Base-by-base conservation (phyloP, 768 basidiomycete genomes). In the Agaricus sinodeliciosus region DNA sequence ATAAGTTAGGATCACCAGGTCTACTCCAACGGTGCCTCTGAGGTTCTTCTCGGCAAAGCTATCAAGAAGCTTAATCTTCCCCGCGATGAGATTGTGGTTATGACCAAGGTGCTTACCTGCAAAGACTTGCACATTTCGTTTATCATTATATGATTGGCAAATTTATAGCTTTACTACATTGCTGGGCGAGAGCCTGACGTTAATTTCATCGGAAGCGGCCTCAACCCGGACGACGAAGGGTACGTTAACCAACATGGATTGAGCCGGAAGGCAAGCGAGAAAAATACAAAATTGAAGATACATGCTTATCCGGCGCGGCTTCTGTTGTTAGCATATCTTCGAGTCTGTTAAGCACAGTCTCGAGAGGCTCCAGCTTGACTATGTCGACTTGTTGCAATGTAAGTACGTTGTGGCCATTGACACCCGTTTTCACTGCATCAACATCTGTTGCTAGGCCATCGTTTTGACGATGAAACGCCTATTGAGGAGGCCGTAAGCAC, bases 381-480 rank as follows among this genome's bases (percentile, higher is more conserved):
- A 89, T 57, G 74, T 91, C 59, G 90, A 90, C 60, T 67, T 90
- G 1, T 67, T 89, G 8, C 87, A 90, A 69, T 85, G 84, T n/a
- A n/a, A n/a, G n/a, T 74, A 59, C 56, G 72, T 53, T n/a, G 1
- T 3, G 22, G 45, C 26, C 3, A 1, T 26, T n/a, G 5, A 2
- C n/a, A 35, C 3, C 7, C 1, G 19, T 25, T n/a, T 9, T 52
- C 4, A 34, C 9, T 18, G 26, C 43, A 22, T 13, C 13, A 6
- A 31, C 27, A 34, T 8, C 6, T 28, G 15, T 18, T 25, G 25
- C 4, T 39, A 78, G 76, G 77, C 59, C 78, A 81, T 61, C 71
- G 80, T 4, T 82, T 82, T 54, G 82, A 82, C 57, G 47, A 66
- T 13, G 68, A 80, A 2, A 83, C 82, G 0, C 81, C 82, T 0